These are phyloP conservation scores for Erucastrum elatum DNA, from an alignment of 345 rosid genomes.

Conservation along the genomic window DNA sequence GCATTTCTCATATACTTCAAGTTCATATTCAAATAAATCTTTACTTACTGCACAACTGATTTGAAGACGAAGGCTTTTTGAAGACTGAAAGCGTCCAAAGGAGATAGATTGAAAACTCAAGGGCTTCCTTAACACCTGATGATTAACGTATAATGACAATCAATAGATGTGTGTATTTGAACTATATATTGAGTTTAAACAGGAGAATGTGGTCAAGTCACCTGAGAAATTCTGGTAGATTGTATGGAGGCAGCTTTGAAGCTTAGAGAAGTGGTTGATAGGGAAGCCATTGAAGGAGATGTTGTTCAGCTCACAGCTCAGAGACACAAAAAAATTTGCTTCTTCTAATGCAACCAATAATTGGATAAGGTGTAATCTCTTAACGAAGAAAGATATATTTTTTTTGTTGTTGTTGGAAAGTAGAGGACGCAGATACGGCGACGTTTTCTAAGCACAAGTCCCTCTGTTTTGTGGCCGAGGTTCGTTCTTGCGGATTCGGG, in stretches of 20 bases:
- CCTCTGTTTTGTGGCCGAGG: conserved; percentile 26
- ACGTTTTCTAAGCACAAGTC: neutral
- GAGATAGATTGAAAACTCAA: conserved; percentile 13
- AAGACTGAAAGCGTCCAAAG: conserved; percentile 27
- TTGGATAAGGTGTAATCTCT: conserved; percentile 37
- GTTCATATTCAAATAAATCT: neutral
- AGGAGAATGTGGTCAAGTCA: neutral
- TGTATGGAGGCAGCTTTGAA: conserved; percentile 36
- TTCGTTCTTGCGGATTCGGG: conserved; percentile 30
- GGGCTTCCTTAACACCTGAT: conserved; percentile 30
- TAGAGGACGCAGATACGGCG: neutral
- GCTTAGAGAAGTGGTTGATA: conserved; percentile 39
- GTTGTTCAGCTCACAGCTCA: conserved; percentile 18
- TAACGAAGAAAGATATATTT: neutral
- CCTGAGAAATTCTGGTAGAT: conserved; percentile 35
- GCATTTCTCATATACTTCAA: conserved; percentile 12
- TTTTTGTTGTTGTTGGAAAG: neutral
- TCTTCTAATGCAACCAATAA: conserved; percentile 8
- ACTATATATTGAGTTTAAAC: neutral
- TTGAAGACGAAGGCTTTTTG: conserved; percentile 36
- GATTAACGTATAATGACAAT: neutral
- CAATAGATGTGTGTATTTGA: neutral
- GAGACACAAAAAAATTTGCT: neutral
- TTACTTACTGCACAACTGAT: conserved; percentile 36
- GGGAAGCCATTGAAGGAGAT: conserved; percentile 40